Percentiles rank a stretch among this genome's conserved stretches.
phyloP scores from a whole-genome alignment of 345 rosid species.

The Arabidopsis arenosa region DNA sequence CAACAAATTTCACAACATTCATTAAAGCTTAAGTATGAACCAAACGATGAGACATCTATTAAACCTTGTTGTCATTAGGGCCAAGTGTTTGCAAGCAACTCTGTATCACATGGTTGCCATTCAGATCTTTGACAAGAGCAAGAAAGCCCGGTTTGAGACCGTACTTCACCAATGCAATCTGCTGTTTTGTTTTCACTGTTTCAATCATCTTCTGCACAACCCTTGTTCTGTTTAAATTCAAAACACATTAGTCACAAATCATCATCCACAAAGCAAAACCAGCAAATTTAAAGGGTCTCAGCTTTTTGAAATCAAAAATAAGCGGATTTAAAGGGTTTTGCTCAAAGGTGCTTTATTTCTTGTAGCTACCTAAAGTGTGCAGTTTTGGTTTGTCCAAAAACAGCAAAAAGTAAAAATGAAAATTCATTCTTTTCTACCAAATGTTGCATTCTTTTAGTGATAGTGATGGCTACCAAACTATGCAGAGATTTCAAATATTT shows the following conservation, averaged over 20 bases:
- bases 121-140: conserved; percentile 68
- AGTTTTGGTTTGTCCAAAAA: conserved; percentile 33
- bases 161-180: conserved; percentile 54
- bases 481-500: conserved; percentile 22
- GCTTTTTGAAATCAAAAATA: conserved; percentile 1
- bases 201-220: conserved; percentile 81
- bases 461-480: conserved; percentile 7
- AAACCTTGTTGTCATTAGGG: conserved; percentile 65
- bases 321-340: conserved; percentile 18
- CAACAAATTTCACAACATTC: conserved; percentile 16
- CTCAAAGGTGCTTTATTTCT: conserved; percentile 22
- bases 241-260: background rate
- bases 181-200: conserved; percentile 63
- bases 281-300: conserved; percentile 25
- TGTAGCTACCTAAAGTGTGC: background rate
- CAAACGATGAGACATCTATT: conserved; percentile 11
- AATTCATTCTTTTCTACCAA: conserved; percentile 20
- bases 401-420: conserved; percentile 19
- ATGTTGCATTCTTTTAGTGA: conserved; percentile 23
- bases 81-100: conserved; percentile 68
- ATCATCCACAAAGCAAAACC: background rate
- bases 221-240: conserved; percentile 58
- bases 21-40: background rate
- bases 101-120: conserved; percentile 83
- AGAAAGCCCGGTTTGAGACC: conserved; percentile 68